phyloP scores from a whole-genome alignment of 1,139 yeast genomes.

The Magnusiomyces sp. region DNA sequence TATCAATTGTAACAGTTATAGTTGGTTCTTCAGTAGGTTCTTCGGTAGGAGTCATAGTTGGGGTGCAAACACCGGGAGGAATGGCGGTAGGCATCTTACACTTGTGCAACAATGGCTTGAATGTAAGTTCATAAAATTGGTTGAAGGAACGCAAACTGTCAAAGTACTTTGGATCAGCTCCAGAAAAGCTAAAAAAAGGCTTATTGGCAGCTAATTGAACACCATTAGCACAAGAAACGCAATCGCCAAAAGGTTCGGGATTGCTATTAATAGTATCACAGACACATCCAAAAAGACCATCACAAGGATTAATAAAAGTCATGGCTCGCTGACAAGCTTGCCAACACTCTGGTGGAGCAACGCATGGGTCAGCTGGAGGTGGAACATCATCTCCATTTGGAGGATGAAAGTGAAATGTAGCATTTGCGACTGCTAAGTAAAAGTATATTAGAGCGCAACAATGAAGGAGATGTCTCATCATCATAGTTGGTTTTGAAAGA shows the following conservation, averaged over 20 bases:
- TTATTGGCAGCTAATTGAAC: constrained; percentile 2
- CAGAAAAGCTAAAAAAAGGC: constrained; percentile 9
- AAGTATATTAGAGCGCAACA: constrained; percentile 4
- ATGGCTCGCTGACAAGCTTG: constrained; percentile 13
- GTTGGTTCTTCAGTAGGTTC: neutral
- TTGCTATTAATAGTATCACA: constrained; percentile 6
- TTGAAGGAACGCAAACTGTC: constrained; percentile 6
- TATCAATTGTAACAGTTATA: neutral
- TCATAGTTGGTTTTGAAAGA: constrained; percentile 6
- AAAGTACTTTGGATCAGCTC: constrained; percentile 7
- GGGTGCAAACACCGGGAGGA: constrained; percentile 5
- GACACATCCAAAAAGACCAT: constrained; percentile 8
- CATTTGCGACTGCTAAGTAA: constrained; percentile 8
- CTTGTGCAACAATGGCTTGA: constrained; percentile 7
- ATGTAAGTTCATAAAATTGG: constrained; percentile 10
- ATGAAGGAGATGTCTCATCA: constrained; percentile 10
- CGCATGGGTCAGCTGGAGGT: constrained; percentile 8
- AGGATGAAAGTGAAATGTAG: constrained; percentile 7
- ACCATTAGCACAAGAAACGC: constrained; percentile 14
- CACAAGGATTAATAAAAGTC: constrained; percentile 10
- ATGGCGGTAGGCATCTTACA: constrained; percentile 5
- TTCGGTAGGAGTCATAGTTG: neutral
- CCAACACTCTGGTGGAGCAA: constrained; percentile 14
- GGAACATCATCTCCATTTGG: constrained; percentile 4
- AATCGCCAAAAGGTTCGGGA: constrained; percentile 6